Percentiles rank a stretch among this genome's conserved stretches.
phyloP scores from a whole-genome alignment of 1,139 yeast species.

The Saccharomyces hybrid region DNA sequence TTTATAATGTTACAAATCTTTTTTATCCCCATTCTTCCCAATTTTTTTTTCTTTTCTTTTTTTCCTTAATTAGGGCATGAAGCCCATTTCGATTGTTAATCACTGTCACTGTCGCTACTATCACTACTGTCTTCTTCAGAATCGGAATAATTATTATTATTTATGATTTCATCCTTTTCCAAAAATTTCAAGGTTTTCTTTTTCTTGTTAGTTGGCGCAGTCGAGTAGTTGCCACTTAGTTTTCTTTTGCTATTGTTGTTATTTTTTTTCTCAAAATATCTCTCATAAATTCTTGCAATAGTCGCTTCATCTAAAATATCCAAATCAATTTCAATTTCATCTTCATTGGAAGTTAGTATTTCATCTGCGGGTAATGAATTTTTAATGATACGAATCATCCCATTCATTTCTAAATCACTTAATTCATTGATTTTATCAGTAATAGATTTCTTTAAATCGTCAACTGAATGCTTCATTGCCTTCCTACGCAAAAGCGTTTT shows the following conservation, averaged over 20 bases:
- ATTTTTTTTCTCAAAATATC: slow-evolving; percentile 21
- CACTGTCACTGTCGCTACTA: neutral
- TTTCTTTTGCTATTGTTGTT: neutral
- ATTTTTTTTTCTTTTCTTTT: neutral
- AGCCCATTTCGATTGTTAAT: neutral
- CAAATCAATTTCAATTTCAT: slow-evolving; percentile 92
- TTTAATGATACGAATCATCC: slow-evolving; percentile 77
- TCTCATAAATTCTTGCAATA: slow-evolving; percentile 67
- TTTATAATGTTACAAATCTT: neutral
- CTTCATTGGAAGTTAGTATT: slow-evolving; percentile 37
- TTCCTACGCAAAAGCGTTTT: neutral
- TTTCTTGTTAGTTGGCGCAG: neutral
- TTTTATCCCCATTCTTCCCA: neutral
- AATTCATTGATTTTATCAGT: slow-evolving; percentile 72
- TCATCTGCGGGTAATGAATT: slow-evolving; percentile 75
- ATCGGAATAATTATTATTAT: neutral
- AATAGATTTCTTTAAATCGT: slow-evolving; percentile 93
- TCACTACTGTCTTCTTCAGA: neutral
- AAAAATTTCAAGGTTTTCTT: neutral
- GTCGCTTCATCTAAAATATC: slow-evolving; percentile 85
- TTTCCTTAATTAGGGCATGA: neutral
- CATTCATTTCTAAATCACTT: slow-evolving; percentile 73
- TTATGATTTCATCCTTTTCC: neutral
- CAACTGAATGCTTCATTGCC: neutral
- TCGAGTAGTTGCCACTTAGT: neutral